These are phyloP conservation scores for Myriosclerotinia curreyana DNA, from an alignment of 2,329 filamentous ascomycete species.

Conservation along the genomic window DNA sequence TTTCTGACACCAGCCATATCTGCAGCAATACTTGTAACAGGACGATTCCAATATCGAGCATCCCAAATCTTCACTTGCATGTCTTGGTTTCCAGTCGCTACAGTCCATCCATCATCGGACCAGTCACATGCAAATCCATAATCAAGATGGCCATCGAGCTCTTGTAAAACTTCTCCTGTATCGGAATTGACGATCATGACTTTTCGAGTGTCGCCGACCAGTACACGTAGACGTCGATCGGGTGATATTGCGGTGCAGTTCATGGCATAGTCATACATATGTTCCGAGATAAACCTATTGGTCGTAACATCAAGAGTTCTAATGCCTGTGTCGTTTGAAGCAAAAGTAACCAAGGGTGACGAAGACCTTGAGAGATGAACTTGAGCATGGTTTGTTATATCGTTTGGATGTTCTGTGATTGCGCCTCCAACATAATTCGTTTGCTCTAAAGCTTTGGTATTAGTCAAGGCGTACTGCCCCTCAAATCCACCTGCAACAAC, in stretches of 20 bases:
- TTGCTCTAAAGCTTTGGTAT: conserved; percentile 35
- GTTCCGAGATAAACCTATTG: conserved; percentile 55
- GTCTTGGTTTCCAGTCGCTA: conserved; percentile 77
- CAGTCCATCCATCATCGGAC: conserved; percentile 72
- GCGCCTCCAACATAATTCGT: conserved; percentile 40
- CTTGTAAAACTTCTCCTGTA: conserved; percentile 55
- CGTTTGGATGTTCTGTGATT: conserved; percentile 51
- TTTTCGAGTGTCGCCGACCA: conserved; percentile 67
- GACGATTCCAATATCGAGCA: conserved; percentile 62
- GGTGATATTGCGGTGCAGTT: conserved; percentile 74
- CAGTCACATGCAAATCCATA: conserved; percentile 76
- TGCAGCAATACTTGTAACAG: conserved; percentile 56
- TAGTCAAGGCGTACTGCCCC: conserved; percentile 42
- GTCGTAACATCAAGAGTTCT: conserved; percentile 57
- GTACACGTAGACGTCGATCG: conserved; percentile 65
- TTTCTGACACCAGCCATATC: conserved; percentile 68
- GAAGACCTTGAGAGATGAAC: conserved; percentile 54
- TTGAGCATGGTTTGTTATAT: conserved; percentile 65
- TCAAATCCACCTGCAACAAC: conserved; percentile 43
- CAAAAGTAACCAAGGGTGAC: conserved; percentile 55
- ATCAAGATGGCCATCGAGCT: conserved; percentile 63
- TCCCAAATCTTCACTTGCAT: conserved; percentile 73
- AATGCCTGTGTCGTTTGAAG: conserved; percentile 60
- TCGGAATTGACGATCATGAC: conserved; percentile 69
- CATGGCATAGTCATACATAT: conserved; percentile 58